Conservation (phyloP, 2,329 filamentous ascomycete species). For the Penicillium sp. region DNA sequence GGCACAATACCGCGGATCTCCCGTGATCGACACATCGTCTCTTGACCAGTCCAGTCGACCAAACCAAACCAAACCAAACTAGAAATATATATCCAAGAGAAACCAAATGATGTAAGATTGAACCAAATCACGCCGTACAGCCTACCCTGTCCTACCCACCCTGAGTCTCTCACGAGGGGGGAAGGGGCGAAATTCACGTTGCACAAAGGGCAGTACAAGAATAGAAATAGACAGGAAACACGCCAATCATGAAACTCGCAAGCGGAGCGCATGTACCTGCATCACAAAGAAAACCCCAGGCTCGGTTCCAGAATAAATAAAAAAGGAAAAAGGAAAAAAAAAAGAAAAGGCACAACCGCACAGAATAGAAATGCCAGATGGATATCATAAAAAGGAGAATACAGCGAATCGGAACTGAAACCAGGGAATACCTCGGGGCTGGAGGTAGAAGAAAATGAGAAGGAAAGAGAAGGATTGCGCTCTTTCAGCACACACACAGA, state of each 20-base stretch:
- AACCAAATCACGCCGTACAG: conserved; percentile 18
- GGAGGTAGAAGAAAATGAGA: neutral
- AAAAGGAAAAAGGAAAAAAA: conserved; percentile 4
- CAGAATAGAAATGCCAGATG: neutral
- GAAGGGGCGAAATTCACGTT: too few relatives aligned
- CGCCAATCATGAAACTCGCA: neutral
- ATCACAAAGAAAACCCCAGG: conserved; percentile 1
- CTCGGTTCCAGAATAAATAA: conserved; percentile 1
- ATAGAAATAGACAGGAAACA: neutral
- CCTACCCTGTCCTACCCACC: too few relatives aligned
- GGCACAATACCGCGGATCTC: conserved; percentile 19
- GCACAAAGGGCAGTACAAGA: neutral
- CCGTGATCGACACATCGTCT: conserved; percentile 21
- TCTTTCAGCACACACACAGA: neutral
- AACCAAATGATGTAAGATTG: conserved; percentile 17
- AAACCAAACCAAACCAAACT: too few relatives aligned
- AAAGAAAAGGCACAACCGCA: conserved; percentile 1
- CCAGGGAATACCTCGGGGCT: neutral
- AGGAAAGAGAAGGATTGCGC: conserved; percentile 2
- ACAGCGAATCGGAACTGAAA: neutral
- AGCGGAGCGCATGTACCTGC: conserved; percentile 15
- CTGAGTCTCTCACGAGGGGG: neutral
- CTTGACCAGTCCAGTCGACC: too few relatives aligned
- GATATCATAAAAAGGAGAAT: neutral
- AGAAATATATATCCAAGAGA: neutral